These are phyloP conservation scores for Geum urbanum DNA, from an alignment of 306 rosid genomes.

Conservation along the genomic window DNA sequence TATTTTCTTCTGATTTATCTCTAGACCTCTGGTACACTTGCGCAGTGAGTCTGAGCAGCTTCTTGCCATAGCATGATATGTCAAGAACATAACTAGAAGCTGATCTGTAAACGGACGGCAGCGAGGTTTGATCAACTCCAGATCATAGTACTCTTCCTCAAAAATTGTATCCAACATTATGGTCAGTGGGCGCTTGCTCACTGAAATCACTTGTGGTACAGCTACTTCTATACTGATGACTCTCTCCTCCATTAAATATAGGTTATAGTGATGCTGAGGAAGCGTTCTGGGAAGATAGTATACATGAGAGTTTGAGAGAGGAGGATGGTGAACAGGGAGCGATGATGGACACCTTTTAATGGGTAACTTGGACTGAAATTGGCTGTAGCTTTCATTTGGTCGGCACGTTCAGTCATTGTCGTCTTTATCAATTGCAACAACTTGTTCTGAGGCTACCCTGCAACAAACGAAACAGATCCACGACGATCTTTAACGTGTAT, in stretches of 20 bases:
- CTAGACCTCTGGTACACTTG: not conserved
- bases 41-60: not conserved
- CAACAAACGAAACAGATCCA: not conserved
- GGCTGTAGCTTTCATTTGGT: not conserved
- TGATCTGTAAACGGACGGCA: not conserved
- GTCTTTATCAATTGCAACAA: not conserved
- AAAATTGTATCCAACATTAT: constrained; percentile 41
- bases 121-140: constrained; percentile 9
- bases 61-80: not conserved
- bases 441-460: constrained; percentile 1
- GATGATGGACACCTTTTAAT: not conserved
- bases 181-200: constrained; percentile 24
- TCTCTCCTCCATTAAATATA: constrained; percentile 13
- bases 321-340: not conserved
- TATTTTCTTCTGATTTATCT: constrained; percentile 1
- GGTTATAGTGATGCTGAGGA: not conserved
- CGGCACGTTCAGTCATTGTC: constrained; percentile 1
- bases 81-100: constrained; percentile 4
- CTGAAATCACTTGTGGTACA: constrained; percentile 36
- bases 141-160: constrained; percentile 40
- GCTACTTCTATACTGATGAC: constrained; percentile 45
- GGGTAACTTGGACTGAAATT: not conserved
- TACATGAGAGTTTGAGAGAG: not conserved
- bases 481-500: not conserved
- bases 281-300: not conserved